Percentiles rank a stretch among this genome's conserved stretches.
Conservation (phyloP, 2,329 filamentous ascomycete species). For the Pseudopithomyces maydicus region DNA sequence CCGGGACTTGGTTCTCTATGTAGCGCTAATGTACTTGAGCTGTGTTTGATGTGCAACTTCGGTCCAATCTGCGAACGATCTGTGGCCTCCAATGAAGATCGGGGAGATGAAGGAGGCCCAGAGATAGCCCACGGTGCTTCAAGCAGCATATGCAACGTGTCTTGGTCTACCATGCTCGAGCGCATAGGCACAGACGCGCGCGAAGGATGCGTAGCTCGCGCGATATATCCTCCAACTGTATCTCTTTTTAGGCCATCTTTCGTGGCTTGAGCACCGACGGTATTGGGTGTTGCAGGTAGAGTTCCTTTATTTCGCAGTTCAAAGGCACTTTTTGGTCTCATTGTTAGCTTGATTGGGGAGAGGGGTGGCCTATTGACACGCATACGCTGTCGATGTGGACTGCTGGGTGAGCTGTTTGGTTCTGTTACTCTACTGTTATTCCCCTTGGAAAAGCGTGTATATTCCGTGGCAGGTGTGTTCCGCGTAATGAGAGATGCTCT, state of each 20-base stretch:
- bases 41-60: constrained; percentile 13
- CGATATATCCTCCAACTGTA: neutral
- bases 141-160: constrained; percentile 14
- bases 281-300: neutral
- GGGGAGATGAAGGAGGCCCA: constrained; percentile 3
- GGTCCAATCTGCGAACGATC: neutral
- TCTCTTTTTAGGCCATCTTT: neutral
- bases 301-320: constrained; percentile 28
- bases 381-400: constrained; percentile 19
- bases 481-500: constrained; percentile 16
- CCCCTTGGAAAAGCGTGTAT: neutral
- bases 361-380: constrained; percentile 21
- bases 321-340: constrained; percentile 39
- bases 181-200: neutral
- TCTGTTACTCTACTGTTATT: neutral
- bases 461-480: no score
- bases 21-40: constrained; percentile 20
- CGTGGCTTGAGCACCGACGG: neutral
- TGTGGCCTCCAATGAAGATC: constrained; percentile 1
- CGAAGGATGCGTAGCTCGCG: neutral
- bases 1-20: constrained; percentile 22
- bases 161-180: constrained; percentile 6
- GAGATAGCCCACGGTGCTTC: constrained; percentile 15
- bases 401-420: constrained; percentile 4
- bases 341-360: constrained; percentile 25